phyloP scores from a whole-genome alignment of 2,329 filamentous ascomycete species.

The Alternaria rosae region DNA sequence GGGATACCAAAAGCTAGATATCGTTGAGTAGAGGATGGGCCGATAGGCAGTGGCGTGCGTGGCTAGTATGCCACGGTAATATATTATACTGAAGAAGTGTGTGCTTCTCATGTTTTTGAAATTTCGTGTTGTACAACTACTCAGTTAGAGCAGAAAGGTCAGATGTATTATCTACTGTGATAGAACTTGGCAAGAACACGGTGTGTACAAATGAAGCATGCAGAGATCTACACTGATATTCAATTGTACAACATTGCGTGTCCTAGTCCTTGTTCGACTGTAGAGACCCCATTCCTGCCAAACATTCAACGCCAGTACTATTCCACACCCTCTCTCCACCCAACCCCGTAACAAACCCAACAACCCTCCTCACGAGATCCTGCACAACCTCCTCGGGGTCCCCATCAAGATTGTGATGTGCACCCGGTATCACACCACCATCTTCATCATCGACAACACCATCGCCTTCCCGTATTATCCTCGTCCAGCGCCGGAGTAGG shows the following conservation, averaged over 20 bases:
- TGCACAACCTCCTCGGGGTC: constrained; percentile 56
- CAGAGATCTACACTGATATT: not conserved
- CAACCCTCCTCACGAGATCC: constrained; percentile 60
- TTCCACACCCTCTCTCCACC: constrained; percentile 8
- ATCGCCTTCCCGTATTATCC: constrained; percentile 52
- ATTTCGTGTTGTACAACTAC: no score
- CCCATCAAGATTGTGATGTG: constrained; percentile 60
- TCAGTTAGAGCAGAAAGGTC: no score
- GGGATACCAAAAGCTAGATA: constrained; percentile 5
- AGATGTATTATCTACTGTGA: no score
- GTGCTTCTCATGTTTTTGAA: not conserved
- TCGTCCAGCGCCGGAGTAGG: constrained; percentile 66
- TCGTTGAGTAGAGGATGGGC: not conserved
- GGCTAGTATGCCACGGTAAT: not conserved
- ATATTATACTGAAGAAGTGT: not conserved
- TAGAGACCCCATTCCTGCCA: no score
- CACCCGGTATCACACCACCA: constrained; percentile 59
- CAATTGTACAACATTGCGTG: no score
- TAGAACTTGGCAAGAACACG: no score
- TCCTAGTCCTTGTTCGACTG: no score
- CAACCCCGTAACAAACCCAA: constrained; percentile 55
- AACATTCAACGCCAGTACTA: not conserved
- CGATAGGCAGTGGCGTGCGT: not conserved
- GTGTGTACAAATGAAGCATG: no score
- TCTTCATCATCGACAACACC: constrained; percentile 58